Evolutionary conservation across 148 eudicot genomes (phyloP), one percentile per base, ranked within the genome.

Genomic region (Selenicereus undatus): DNA sequence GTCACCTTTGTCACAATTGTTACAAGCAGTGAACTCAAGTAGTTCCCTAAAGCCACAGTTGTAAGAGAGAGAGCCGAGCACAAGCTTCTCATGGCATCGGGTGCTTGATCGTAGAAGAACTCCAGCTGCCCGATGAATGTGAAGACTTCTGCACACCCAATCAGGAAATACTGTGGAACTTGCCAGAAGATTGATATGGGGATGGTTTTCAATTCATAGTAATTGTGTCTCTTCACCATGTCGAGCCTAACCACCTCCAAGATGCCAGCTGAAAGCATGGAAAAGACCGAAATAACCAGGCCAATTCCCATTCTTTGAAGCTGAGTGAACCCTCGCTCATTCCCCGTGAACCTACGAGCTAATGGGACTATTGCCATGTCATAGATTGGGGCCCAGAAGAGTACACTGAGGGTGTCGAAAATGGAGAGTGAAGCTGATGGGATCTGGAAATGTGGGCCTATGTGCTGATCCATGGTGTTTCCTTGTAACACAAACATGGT

Each of bases 91-190:
- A 91, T 91, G 0, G 87, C 89, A 54, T 91, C 95, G 0, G 95
- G 95, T 1, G 93, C 91, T 73, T 91, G 93, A 29, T 89, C 95
- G 69, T 91, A 91, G 88, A 88, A 91, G 82, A 91, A 90, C 77
- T 91, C 93, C 4, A 90, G 3, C 65, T 91, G 93, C 58, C 89
- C 95, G 1, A 91, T 81, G 29, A 88, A 90, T 2, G 86, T 87
- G 43, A 91, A 91, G 12, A 90, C 91, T 80, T 91, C 95, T 0
- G 93, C 93, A 72, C 90, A 89, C 20, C 95, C 95, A 1, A 91
- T 78, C 11, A 91, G 48, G 78, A 90, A 89, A 21, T 91, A 91
- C 73, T 89, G 93, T 1, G 93, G 93, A 9, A 91, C 82, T 81
- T 91, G 93, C 95, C 95, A 91, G 76, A 91, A 91, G 32, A 91